These are phyloP conservation scores for Naganishia cerealis DNA, from an alignment of 1,284 basidiomycete species.

Conservation along the genomic window DNA sequence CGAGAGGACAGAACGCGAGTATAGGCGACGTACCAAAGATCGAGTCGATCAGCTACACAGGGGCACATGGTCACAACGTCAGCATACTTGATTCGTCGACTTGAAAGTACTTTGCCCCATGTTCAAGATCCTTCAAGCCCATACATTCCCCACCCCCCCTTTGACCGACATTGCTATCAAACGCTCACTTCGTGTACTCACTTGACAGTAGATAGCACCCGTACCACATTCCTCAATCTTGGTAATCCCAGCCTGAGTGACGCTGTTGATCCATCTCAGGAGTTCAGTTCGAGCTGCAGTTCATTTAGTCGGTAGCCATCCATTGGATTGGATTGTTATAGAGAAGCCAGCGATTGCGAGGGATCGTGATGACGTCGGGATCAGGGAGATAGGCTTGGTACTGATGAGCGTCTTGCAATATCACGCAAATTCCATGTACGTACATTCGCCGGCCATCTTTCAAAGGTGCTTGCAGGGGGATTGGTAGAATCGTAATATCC, in stretches of 20 bases:
- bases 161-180: not conserved
- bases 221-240: constrained; percentile 93
- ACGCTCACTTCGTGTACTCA: constrained; percentile 36
- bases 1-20: not conserved
- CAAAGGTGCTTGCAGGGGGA: not conserved
- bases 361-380: not conserved
- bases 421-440: not conserved
- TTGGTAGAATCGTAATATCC: not conserved
- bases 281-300: constrained; percentile 72
- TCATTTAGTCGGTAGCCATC: not conserved
- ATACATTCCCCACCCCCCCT: not conserved
- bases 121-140: not conserved
- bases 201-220: constrained; percentile 84
- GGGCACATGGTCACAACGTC: not conserved
- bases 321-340: not conserved
- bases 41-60: constrained; percentile 72
- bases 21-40: constrained; percentile 68
- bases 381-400: not conserved
- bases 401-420: not conserved
- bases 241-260: constrained; percentile 84
- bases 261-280: constrained; percentile 88
- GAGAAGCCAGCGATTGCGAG: not conserved
- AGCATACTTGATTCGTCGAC: not conserved
- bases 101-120: not conserved
- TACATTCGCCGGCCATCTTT: constrained; percentile 21